Evolutionary conservation across 768 basidiomycete species (phyloP).

Genomic region (Auricularia sp.): DNA sequence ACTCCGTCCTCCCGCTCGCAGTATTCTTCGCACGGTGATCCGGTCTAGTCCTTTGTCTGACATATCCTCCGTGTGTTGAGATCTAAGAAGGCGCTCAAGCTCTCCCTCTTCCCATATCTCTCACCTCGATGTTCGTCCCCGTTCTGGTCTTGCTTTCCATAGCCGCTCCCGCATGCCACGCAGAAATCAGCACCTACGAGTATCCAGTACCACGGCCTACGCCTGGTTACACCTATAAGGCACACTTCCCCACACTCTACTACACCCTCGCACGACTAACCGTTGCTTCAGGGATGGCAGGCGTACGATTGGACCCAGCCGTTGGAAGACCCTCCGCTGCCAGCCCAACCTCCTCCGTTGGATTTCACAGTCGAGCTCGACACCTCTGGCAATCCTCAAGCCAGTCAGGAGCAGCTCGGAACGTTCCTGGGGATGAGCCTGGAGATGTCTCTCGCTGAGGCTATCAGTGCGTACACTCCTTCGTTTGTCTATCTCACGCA

Average conservation of each 20-base stretch:
- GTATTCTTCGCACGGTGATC: too few relatives aligned
- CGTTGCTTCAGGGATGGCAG: background rate
- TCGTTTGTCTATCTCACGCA: background rate
- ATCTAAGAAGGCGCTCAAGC: too few relatives aligned
- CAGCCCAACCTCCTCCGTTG: constrained; percentile 31
- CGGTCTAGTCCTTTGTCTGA: too few relatives aligned
- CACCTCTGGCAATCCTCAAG: background rate
- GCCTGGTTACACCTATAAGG: background rate
- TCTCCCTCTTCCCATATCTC: too few relatives aligned
- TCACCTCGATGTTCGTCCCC: too few relatives aligned
- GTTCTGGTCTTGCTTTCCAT: too few relatives aligned
- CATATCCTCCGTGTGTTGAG: too few relatives aligned
- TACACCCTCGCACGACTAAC: background rate
- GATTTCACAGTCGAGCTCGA: constrained; percentile 35
- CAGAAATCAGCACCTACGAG: background rate
- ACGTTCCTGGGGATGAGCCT: constrained; percentile 63
- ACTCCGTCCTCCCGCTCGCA: too few relatives aligned
- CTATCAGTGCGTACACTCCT: constrained; percentile 40
- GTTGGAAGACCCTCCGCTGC: constrained; percentile 40
- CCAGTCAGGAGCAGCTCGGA: background rate
- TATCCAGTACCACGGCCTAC: background rate
- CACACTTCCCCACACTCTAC: background rate
- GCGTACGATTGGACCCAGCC: constrained; percentile 38
- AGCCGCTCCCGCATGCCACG: background rate
- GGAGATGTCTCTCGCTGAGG: constrained; percentile 61